Evolutionary conservation across 2,329 filamentous ascomycete species (phyloP), one percentile per base, ranked within the genome.

Genomic region (Drechslerella dactyloides): DNA sequence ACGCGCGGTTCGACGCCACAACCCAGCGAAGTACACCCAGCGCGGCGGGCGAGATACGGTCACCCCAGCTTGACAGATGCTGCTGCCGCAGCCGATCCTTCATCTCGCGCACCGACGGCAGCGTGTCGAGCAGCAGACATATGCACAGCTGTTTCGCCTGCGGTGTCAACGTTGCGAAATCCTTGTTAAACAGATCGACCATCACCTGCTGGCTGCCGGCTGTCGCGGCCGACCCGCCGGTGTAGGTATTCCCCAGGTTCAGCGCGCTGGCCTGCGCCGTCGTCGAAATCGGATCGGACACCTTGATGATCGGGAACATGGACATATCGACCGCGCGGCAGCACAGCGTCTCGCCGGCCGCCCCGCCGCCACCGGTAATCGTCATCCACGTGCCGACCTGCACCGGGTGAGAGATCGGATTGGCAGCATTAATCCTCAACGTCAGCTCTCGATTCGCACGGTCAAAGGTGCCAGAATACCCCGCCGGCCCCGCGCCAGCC

Each of bases 1-100:
- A 93, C 0, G 93, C 93, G 51, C 91, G 84, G 76, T 96, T 96
- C 0, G 92, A 96, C 0, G 92, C 90, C 66, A 97, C 86, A 72
- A 96, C 90, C 93, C 93, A 97, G 57, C 90, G 85, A 19, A 97
- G 81, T 0, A 96, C 79, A 19, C 86, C 85, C 1, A 90, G 79
- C 0, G 88, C 85, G 5, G 89, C 84, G 1, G 86, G 84, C 0
- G 88, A 85, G 8, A 96, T 83, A 17, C 83, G 80, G 21, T 85
- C 82, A 74, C 80, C 79, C 87, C 87, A 90, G 51, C 77, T 76
- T 81, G 66, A 44, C 10, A 70, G 81, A 44, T 79, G 81, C 2
- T 79, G 77, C 23, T 89, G 78, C 1, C 75, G 75, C 1, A 76
- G 78, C 2, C 81, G 79, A 1, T 80, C 51, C 74, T 80, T 82